These are phyloP conservation scores for Lignosus rhinocerotis DNA, from an alignment of 1,284 basidiomycete species.

Conservation along the genomic window DNA sequence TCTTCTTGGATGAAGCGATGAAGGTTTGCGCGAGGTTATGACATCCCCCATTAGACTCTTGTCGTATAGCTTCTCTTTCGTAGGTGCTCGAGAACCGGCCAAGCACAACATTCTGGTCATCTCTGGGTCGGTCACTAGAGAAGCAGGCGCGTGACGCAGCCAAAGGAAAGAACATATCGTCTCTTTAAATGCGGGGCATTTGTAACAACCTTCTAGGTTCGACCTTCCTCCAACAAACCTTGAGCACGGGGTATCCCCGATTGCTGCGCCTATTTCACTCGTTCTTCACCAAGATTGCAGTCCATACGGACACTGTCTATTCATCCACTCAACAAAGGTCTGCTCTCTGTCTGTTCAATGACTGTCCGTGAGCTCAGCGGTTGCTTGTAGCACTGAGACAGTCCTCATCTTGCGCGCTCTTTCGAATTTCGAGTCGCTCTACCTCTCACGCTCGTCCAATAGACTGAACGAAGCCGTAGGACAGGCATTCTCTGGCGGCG, in stretches of 20 bases:
- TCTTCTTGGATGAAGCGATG: slow-evolving; percentile 92
- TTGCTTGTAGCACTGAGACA: slow-evolving; percentile 77
- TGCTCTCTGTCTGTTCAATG: slow-evolving; percentile 13
- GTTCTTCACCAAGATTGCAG: slow-evolving; percentile 92
- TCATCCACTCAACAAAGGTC: slow-evolving; percentile 82
- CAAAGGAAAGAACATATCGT: slow-evolving; percentile 50
- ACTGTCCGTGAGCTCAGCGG: not conserved
- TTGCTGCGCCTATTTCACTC: slow-evolving; percentile 91
- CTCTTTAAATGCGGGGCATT: not conserved
- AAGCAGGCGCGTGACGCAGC: slow-evolving; percentile 76
- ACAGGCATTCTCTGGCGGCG: slow-evolving; percentile 69
- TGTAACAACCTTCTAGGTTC: slow-evolving; percentile 51
- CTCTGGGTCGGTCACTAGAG: slow-evolving; percentile 79
- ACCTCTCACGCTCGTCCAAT: slow-evolving; percentile 81
- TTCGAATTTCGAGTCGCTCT: slow-evolving; percentile 79
- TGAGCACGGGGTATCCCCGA: slow-evolving; percentile 83
- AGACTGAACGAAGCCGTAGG: slow-evolving; percentile 80
- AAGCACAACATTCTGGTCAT: slow-evolving; percentile 88
- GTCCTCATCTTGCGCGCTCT: slow-evolving; percentile 84
- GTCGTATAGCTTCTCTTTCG: not conserved
- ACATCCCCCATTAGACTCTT: not conserved
- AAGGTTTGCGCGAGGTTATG: slow-evolving; percentile 48
- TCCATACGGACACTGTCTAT: slow-evolving; percentile 93
- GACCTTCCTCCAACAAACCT: slow-evolving; percentile 83
- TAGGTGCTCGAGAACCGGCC: slow-evolving; percentile 85